phyloP scores from a whole-genome alignment of 345 rosid species.

The Pistacia vera region DNA sequence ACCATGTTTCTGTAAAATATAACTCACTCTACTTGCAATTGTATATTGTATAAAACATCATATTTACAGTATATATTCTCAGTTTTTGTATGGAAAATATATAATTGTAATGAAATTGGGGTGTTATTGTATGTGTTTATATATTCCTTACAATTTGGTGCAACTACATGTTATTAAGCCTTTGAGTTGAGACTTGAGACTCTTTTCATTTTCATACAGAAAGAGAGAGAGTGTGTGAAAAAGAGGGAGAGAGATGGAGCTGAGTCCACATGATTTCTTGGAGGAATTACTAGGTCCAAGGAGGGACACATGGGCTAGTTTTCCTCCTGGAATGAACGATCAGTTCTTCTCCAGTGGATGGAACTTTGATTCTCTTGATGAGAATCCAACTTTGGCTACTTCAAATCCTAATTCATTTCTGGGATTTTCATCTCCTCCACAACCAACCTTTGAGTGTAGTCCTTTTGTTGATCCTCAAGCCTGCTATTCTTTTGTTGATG shows the following conservation, averaged over 20 bases:
- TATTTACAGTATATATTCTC: no score
- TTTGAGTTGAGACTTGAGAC: background rate
- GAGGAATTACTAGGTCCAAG: constrained; percentile 74
- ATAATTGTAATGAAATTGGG: no score
- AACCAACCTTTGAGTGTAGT: constrained; percentile 46
- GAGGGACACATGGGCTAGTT: constrained; percentile 44
- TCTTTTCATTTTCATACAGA: no score
- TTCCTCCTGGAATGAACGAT: constrained; percentile 29
- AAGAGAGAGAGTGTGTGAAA: background rate
- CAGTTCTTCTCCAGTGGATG: constrained; percentile 45
- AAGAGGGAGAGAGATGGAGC: constrained; percentile 56
- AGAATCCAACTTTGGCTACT: constrained; percentile 29
- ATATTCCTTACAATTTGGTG: constrained; percentile 27
- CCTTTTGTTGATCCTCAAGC: constrained; percentile 34
- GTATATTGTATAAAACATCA: no score
- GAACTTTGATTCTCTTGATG: constrained; percentile 54
- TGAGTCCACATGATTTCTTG: constrained; percentile 59
- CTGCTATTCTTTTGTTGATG: constrained; percentile 39
- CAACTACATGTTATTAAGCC: constrained; percentile 17
- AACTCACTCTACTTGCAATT: no score
- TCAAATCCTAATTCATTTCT: constrained; percentile 34
- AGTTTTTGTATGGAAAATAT: no score
- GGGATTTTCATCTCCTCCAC: constrained; percentile 32
- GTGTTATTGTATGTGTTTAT: background rate
- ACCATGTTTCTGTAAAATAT: no score